Conservation (phyloP, 352 stramenopile species). For the Globisporangium sylvaticum region DNA sequence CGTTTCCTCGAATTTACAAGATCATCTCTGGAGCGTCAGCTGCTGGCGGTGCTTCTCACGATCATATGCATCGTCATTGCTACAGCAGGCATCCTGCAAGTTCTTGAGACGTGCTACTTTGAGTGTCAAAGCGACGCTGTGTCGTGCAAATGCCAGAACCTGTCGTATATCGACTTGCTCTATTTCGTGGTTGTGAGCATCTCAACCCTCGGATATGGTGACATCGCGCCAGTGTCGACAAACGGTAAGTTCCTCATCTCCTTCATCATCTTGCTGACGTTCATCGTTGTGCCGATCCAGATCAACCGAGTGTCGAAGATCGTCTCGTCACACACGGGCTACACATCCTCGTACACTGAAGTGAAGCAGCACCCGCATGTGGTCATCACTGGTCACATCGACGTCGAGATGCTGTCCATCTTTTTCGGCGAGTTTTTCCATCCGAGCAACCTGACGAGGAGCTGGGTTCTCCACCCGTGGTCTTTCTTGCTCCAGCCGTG, state of each 20-base stretch:
- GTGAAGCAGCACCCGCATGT: constrained; percentile 73
- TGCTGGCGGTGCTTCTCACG: constrained; percentile 54
- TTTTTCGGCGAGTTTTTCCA: constrained; percentile 88
- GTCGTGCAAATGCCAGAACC: constrained; percentile 47
- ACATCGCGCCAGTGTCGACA: constrained; percentile 62
- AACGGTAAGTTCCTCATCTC: constrained; percentile 74
- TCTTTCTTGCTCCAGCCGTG: constrained; percentile 49
- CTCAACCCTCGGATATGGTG: constrained; percentile 80
- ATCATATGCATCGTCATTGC: constrained; percentile 70
- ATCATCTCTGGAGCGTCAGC: constrained; percentile 69
- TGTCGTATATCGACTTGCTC: constrained; percentile 69
- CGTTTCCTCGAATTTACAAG: constrained; percentile 71
- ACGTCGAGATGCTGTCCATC: constrained; percentile 49
- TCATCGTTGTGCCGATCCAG: constrained; percentile 78
- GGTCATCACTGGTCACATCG: constrained; percentile 69
- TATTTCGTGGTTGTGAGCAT: constrained; percentile 87
- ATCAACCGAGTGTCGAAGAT: constrained; percentile 71
- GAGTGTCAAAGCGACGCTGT: constrained; percentile 21
- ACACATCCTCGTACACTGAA: constrained; percentile 71
- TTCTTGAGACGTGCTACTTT: constrained; percentile 50
- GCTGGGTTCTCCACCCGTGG: constrained; percentile 35
- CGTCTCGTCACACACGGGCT: constrained; percentile 77
- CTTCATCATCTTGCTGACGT: constrained; percentile 81
- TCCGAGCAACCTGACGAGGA: constrained; percentile 61
- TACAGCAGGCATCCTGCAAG: constrained; percentile 62